Base-by-base conservation (phyloP, 2,329 filamentous ascomycete species). In the Cytospora leucostoma region DNA sequence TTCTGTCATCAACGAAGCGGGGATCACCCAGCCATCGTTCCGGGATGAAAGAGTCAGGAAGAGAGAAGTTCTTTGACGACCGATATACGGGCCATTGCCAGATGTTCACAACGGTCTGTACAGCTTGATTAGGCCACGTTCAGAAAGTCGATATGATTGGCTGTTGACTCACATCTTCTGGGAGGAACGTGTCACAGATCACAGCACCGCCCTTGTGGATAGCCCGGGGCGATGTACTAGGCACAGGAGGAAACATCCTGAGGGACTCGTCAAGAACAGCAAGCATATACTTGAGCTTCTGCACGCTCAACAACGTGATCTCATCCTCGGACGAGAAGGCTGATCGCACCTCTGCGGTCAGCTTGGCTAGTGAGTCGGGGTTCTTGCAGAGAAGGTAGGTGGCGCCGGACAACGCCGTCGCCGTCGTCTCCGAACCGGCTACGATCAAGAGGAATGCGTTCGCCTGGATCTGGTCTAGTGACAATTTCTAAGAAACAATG, bases 371-470 rank as follows among this genome's bases (percentile, higher is more conserved):
- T 5, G 71, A 71, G 0, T 74, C 70, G 0, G 75, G 77, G 54
- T 80, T 68, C 5, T 66, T 72, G 1, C 77, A 70, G 7, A 83
- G 70, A 4, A 78, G 70, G 62, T 75, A 82, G 0, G 67, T 65
- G 63, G 71, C 65, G 66, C 76, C 68, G 63, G 73, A 67, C 21
- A 83, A 71, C 2, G 78, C 71, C 0, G 79, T 81, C 0, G 80
- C 79, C 0, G 80, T 82, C 1, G 81, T 84, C 67, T 84, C 81
- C 4, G 77, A 79, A 2, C 81, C 80, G 0, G 80, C 81, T 4
- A 79, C 66, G 19, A 82, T 72, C 11, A 77, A 59, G 4, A 73
- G 10, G 13, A 63, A 55, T 8, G 65, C 63, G 21, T 69, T 70
- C 11, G 62, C 21, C 2, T 37, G 56, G 19, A 72, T 67, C 51